Percentiles rank a stretch among this genome's conserved stretches.
phyloP scores from a whole-genome alignment of 257 asterid genomes.

The Coffea eugenioides region DNA sequence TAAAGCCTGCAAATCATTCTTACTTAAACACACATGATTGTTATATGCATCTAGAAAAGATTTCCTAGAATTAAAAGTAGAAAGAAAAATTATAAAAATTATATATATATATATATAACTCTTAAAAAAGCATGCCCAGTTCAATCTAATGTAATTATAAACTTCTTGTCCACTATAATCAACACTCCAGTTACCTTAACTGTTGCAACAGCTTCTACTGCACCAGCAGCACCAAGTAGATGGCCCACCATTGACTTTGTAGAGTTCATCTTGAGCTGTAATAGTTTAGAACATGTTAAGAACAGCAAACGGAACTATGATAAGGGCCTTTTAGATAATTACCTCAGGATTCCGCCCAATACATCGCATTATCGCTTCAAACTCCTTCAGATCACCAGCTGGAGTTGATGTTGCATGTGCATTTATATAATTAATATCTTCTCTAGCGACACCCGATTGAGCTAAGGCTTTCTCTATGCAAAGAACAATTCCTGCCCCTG shows the following conservation, averaged over 20 bases:
- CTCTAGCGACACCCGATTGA: conserved; percentile 82
- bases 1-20: not conserved
- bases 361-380: conserved; percentile 74
- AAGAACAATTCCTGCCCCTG: conserved; percentile 70
- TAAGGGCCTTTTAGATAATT: too few species aligned
- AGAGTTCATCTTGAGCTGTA: conserved; percentile 50
- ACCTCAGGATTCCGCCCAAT: conserved; percentile 94
- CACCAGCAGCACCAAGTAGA: conserved; percentile 98
- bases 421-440: conserved; percentile 89
- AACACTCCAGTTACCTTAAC: conserved; percentile 55
- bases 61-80: not conserved
- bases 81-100: not conserved
- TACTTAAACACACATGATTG: not conserved
- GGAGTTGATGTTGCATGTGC: conserved; percentile 99
- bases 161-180: not conserved
- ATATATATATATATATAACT: too few species aligned
- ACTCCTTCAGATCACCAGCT: conserved; percentile 93
- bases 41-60: not conserved
- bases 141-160: too few species aligned
- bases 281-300: not conserved
- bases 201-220: conserved; percentile 94
- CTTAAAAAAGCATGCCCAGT: too few species aligned
- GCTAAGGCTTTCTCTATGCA: conserved; percentile 93
- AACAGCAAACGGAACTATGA: not conserved
- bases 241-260: conserved; percentile 98